Evolutionary conservation across 169 alveolate species (phyloP).

Genomic region (Plasmodium knowlesi): DNA sequence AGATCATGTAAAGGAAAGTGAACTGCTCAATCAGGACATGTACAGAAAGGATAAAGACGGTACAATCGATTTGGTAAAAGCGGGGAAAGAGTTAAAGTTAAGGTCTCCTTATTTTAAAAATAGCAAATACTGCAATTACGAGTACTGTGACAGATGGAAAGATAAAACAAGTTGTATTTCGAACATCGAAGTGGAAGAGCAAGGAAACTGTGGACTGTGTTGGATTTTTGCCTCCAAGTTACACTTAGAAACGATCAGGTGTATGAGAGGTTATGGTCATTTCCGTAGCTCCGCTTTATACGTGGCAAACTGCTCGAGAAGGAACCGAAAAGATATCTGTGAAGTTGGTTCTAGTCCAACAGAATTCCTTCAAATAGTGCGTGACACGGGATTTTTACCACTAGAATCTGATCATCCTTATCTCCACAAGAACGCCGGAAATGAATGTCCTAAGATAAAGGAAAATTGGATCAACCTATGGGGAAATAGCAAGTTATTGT

Average conservation of each 20-base stretch:
- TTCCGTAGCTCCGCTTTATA: conserved; percentile 47
- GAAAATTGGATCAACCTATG: conserved; percentile 16
- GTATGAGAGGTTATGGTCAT: conserved; percentile 74
- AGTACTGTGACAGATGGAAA: conserved; percentile 38
- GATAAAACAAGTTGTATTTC: conserved; percentile 44
- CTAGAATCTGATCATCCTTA: conserved; percentile 54
- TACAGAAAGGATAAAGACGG: conserved; percentile 20
- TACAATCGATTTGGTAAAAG: conserved; percentile 15
- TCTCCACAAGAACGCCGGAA: background rate
- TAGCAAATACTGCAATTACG: conserved; percentile 42
- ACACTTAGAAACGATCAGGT: conserved; percentile 70
- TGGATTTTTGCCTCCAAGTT: conserved; percentile 74
- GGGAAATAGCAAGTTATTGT: conserved; percentile 22
- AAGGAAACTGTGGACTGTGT: conserved; percentile 62
- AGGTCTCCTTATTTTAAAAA: conserved; percentile 8
- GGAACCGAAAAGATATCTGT: conserved; percentile 13
- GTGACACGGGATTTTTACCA: conserved; percentile 20
- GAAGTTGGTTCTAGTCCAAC: conserved; percentile 13
- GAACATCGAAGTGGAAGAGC: conserved; percentile 41
- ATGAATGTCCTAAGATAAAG: conserved; percentile 8
- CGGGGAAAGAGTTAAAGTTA: background rate
- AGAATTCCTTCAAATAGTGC: conserved; percentile 37
- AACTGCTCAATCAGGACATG: background rate
- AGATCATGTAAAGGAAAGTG: background rate
- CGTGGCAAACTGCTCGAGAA: conserved; percentile 40